Evolutionary conservation across 768 basidiomycete species (phyloP).

Genomic region (Cantharellus cinnabarinus): DNA sequence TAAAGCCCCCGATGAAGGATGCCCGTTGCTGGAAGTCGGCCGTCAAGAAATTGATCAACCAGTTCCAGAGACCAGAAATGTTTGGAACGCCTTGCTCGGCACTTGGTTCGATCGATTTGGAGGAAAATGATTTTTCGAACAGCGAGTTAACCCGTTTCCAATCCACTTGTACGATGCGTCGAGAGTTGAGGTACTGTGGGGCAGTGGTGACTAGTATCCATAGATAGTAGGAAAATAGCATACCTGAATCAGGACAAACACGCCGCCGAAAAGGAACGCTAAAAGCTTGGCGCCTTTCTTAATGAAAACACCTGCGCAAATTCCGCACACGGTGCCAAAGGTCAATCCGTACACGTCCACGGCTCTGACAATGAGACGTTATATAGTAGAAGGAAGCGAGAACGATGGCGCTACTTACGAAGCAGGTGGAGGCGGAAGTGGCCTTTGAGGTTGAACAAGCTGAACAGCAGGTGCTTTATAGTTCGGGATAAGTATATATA

Average conservation of each 20-base stretch:
- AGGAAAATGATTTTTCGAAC: slow-evolving; percentile 60
- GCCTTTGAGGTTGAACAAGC: neutral
- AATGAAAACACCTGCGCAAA: slow-evolving; percentile 82
- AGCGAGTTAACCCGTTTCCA: slow-evolving; percentile 44
- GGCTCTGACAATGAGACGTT: slow-evolving; percentile 28
- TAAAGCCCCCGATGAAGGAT: slow-evolving; percentile 68
- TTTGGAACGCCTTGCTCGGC: slow-evolving; percentile 42
- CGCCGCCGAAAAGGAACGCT: slow-evolving; percentile 75
- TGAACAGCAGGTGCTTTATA: neutral
- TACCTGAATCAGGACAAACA: slow-evolving; percentile 83
- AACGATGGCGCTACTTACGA: neutral
- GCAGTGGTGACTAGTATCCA: neutral
- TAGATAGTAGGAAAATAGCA: slow-evolving; percentile 9
- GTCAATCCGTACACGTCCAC: slow-evolving; percentile 64
- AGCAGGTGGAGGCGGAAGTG: neutral
- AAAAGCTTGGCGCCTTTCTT: slow-evolving; percentile 80
- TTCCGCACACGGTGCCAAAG: slow-evolving; percentile 74
- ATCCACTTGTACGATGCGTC: slow-evolving; percentile 54
- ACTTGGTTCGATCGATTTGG: slow-evolving; percentile 26
- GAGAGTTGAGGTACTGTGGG: slow-evolving; percentile 55
- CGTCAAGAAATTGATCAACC: slow-evolving; percentile 59
- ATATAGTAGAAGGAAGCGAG: neutral
- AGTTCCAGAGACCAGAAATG: slow-evolving; percentile 39
- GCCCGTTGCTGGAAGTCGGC: slow-evolving; percentile 87
- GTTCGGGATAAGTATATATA: too few species aligned